Conservation (phyloP, 148 eudicot species). For the Rhododendron simsii region DNA sequence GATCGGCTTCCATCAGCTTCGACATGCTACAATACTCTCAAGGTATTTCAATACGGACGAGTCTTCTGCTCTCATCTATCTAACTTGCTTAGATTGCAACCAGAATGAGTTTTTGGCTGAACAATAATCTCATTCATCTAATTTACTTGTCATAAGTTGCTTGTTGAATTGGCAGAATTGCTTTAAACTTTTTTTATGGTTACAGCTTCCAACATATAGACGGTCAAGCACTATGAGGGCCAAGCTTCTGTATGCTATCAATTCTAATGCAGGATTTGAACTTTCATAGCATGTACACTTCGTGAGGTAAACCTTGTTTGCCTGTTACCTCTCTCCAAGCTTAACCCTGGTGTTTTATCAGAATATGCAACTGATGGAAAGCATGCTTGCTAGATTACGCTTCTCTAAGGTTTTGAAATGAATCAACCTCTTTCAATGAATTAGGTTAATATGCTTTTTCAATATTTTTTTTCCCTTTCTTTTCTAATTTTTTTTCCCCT, state of each 20-base stretch:
- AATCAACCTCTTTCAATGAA: background rate
- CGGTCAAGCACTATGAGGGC: constrained; percentile 80
- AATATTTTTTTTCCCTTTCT: background rate
- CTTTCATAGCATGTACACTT: constrained; percentile 48
- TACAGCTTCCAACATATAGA: constrained; percentile 92
- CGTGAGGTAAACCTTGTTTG: constrained; percentile 16
- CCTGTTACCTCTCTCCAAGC: background rate
- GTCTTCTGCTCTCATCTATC: background rate
- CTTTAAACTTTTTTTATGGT: constrained; percentile 2
- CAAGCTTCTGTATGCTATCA: constrained; percentile 91
- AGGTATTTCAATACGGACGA: constrained; percentile 40
- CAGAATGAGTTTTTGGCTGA: background rate
- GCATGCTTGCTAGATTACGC: background rate
- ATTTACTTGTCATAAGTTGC: constrained; percentile 4
- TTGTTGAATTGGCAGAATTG: background rate
- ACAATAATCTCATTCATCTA: background rate
- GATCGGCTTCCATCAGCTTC: constrained; percentile 99
- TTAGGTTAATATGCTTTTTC: background rate
- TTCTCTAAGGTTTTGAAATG: constrained; percentile 6
- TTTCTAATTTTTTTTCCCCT: background rate
- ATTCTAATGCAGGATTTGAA: constrained; percentile 97
- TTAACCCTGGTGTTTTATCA: background rate
- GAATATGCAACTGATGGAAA: background rate
- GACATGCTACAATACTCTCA: constrained; percentile 95
- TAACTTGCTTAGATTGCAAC: background rate